Evolutionary conservation across 306 rosid genomes (phyloP), one percentile per base, ranked within the genome.

Genomic region (Pueraria montana): DNA sequence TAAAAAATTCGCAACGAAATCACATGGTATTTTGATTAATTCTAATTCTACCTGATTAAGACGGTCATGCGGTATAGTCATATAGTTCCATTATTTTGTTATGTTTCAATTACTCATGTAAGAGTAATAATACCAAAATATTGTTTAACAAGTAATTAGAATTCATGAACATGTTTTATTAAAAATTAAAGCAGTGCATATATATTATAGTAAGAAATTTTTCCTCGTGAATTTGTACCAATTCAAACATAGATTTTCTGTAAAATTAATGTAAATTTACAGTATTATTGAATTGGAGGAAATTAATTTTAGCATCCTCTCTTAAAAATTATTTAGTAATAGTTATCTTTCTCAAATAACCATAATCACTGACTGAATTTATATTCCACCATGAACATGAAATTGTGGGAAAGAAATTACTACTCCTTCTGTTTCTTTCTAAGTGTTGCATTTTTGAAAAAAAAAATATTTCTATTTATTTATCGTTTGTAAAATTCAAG

Each of bases 1-100:
- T 27, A 34, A 13, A 46, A 26, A 32, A 26, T 5, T 63, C 1
- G 0, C 32, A 66, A 67, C 45, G 56, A 52, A 50, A 79, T 50
- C 50, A 20, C 9, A 48, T 36, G 11, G 16, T 50, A 20, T 36
- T 78, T 79, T 66, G 24, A 66, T 21, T 27, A 5, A 24, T 42
- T 59, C 53, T 27, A 5, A 24, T 42, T 59, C 53, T 9, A 52
- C 66, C 59, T 34, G 68, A 67, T 79, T 50, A 64, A 14, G 42
- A 32, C 7, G 3, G 2, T 0, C 66, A 62, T 27, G 8, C 34
- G 14, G 7, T 34, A 8, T 17, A 64, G 43, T 14, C 5, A 32
- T 17, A 63, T 17, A 63, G 7, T 63, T 63, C 13, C 13, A 63
- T 62, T 3, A 7, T 27, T 62, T 61, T 26, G 16, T 6, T 5